Base-by-base conservation (phyloP, 2,329 filamentous ascomycete genomes). In the Thielaviopsis populi region DNA sequence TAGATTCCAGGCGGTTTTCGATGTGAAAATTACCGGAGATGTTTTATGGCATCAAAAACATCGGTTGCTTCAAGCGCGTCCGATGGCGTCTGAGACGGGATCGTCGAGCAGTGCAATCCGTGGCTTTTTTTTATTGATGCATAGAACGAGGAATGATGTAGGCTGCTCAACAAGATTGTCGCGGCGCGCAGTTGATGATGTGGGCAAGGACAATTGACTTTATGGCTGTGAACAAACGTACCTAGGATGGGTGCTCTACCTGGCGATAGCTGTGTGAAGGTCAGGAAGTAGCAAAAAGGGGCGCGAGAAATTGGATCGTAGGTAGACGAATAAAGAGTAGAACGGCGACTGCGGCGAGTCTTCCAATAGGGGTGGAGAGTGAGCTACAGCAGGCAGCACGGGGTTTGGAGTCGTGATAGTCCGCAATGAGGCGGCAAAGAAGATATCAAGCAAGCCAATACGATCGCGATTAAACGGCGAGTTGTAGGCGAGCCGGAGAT, bases 161-260 rank as follows among this genome's bases (percentile, higher is more conserved):
- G 6, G 17, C 2, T 37, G 27, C 5, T 4, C 5, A 56, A 19
- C 4, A 56, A 17, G 11, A 10, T 22, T 17, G 11, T 63, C 48
- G 27, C 19, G 37, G 24, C 48, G 46, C 37, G 61, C 50, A 63
- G 22, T 63, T 56, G 61, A 43, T 43, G 27, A 19, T 33, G 48
- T 41, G 24, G 43, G 40, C 42, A 61, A 24, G 11, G 10, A 22
- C n/a, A 48, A n/a, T 30, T 19, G 24, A 11, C 41, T 33, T 11
- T 61, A 1, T 37, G 15, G 41, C 24, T 43, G 50, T 40, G 15
- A 30, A 33, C 11, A 42, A 41, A 56, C 50, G n/a, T 56, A 61
- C 59, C 59, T 61, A 30, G 41, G 27, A 33, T 46, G 19, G 15
- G n/a, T n/a, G n/a, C n/a, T n/a, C 11, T 61, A 33, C 22, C 59